phyloP scores from a whole-genome alignment of 139 green algal genomes.

The Chlorella vulgaris region DNA sequence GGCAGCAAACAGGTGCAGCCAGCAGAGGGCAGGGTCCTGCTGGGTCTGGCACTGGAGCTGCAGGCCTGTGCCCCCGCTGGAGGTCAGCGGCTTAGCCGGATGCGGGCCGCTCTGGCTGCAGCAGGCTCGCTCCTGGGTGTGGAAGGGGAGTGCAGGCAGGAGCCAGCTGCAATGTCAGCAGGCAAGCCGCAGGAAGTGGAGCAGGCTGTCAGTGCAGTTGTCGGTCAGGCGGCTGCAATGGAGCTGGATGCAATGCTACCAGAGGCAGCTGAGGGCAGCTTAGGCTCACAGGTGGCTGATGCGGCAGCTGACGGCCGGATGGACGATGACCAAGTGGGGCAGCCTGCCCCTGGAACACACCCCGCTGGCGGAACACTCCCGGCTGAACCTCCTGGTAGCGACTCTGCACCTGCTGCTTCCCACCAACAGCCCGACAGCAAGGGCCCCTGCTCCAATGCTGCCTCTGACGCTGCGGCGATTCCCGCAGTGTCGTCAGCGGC shows the following conservation, averaged over 20 bases:
- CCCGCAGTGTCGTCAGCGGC: too few species aligned
- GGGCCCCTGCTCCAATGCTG: background rate
- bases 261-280: too few species aligned
- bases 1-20: background rate
- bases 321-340: too few species aligned
- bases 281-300: too few species aligned
- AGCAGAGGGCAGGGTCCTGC: background rate
- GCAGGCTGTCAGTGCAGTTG: too few species aligned
- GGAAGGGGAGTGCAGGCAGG: background rate
- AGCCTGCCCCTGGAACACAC: too few species aligned
- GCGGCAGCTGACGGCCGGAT: background rate
- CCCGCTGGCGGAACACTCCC: too few species aligned
- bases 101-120: slow-evolving; percentile 7
- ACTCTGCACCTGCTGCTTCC: background rate
- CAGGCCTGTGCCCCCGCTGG: background rate
- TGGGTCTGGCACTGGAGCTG: slow-evolving; percentile 10
- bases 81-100: background rate
- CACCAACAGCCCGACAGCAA: background rate
- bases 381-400: too few species aligned
- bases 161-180: background rate
- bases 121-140: background rate
- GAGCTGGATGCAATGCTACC: background rate
- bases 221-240: too few species aligned
- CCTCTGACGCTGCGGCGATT: too few species aligned
- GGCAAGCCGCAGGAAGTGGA: too few species aligned